A percentile compares a stretch with the other conserved stretches of the same genome.
These are phyloP conservation scores for Trichoderma citrinoviride DNA, from an alignment of 2,329 filamentous ascomycete genomes.

Conservation along the genomic window DNA sequence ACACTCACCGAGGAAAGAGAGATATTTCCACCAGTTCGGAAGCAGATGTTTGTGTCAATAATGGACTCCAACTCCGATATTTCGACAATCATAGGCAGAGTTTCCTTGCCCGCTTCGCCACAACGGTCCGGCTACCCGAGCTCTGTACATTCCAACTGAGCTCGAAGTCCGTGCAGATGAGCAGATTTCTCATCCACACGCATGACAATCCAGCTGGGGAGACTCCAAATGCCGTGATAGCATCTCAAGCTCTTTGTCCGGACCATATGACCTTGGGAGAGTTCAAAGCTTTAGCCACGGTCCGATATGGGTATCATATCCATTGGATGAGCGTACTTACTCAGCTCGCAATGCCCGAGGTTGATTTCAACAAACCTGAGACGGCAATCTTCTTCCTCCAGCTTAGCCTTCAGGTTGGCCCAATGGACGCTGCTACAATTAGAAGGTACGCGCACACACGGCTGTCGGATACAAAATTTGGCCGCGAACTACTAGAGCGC, in stretches of 20 bases:
- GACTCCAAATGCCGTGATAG: constrained; percentile 49
- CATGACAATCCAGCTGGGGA: constrained; percentile 18
- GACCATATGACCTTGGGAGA: constrained; percentile 39
- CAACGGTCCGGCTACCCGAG: constrained; percentile 38
- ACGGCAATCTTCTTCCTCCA: too few species aligned
- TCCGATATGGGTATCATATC: constrained; percentile 47
- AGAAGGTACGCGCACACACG: too few species aligned
- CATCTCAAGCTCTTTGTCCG: constrained; percentile 37
- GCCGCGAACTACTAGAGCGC: not conserved
- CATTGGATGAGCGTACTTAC: constrained; percentile 57
- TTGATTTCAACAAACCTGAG: constrained; percentile 52
- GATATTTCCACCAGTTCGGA: not conserved
- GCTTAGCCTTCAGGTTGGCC: constrained; percentile 41
- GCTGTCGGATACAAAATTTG: too few species aligned
- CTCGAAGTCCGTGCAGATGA: too few species aligned
- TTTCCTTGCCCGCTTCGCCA: constrained; percentile 9
- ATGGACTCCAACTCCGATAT: not conserved
- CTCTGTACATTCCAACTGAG: too few species aligned
- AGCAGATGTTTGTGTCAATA: not conserved
- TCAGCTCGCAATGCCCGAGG: constrained; percentile 45
- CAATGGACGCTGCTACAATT: constrained; percentile 19
- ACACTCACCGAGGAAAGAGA: not conserved
- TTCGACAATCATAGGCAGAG: not conserved
- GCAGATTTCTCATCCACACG: constrained; percentile 30
- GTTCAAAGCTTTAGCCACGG: constrained; percentile 49